Conservation (phyloP, 805 yeast genomes). For the Trichomonascus vanleenenianus region DNA sequence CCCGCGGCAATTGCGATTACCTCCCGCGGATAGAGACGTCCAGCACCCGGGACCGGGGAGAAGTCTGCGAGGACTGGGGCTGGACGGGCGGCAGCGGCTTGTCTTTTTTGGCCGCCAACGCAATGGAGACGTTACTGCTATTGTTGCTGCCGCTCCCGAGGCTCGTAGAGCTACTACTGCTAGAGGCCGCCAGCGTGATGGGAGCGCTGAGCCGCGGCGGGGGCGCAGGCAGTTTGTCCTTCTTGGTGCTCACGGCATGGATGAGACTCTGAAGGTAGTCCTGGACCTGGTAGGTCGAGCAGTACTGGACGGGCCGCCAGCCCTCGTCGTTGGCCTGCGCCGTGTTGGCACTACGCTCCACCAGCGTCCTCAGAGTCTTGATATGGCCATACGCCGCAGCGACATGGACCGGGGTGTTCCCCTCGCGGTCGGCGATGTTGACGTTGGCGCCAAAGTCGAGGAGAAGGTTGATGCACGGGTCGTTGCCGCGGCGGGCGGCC, state of each 20-base stretch:
- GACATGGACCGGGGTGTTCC: conserved; percentile 78
- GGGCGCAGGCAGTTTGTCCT: no score
- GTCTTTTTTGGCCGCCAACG: neutral
- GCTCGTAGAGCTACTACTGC: no score
- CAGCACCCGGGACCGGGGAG: conserved; percentile 16
- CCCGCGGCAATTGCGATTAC: no score
- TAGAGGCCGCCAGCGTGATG: neutral
- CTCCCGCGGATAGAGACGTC: conserved; percentile 12
- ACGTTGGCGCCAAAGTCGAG: conserved; percentile 73
- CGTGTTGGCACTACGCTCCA: conserved; percentile 43
- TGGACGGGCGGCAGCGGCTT: conserved; percentile 2
- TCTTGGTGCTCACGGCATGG: conserved; percentile 7
- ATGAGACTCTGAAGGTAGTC: conserved; percentile 30
- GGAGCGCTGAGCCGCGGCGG: no score
- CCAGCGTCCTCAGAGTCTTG: conserved; percentile 46
- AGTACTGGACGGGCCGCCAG: conserved; percentile 58
- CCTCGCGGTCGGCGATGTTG: conserved; percentile 59
- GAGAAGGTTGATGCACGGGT: conserved; percentile 55
- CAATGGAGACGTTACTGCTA: no score
- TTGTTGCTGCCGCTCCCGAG: neutral
- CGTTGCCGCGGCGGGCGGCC: conserved; percentile 52
- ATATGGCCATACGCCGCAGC: conserved; percentile 67
- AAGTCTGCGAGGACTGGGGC: neutral
- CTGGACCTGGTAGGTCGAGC: conserved; percentile 45
- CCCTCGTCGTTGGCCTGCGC: conserved; percentile 47